A percentile compares a stretch with the other conserved stretches of the same genome.
Conservation (phyloP, 441 rosid species). For the Mallotus japonicus region DNA sequence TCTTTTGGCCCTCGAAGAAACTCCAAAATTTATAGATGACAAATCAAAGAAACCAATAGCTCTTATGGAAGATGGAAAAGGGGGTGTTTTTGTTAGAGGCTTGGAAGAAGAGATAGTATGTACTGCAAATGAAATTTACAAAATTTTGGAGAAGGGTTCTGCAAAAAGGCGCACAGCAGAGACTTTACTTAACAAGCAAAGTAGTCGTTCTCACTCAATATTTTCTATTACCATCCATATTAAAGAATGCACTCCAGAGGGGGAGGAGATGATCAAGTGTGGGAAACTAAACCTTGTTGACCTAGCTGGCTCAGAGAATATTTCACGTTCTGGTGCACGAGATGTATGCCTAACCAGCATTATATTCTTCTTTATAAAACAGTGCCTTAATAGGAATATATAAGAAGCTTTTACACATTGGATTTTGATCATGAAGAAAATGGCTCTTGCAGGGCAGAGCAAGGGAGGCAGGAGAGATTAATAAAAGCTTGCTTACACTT, state of each 20-base stretch:
- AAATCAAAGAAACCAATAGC: constrained; percentile 96
- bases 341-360: constrained; percentile 51
- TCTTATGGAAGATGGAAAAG: constrained; percentile 99
- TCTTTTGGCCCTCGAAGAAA: constrained; percentile 92
- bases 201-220: constrained; percentile 98
- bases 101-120: constrained; percentile 96
- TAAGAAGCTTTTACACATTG: background rate
- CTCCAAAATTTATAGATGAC: constrained; percentile 74
- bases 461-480: constrained; percentile 99
- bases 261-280: constrained; percentile 95
- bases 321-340: constrained; percentile 96
- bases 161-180: constrained; percentile 98
- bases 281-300: constrained; percentile 99
- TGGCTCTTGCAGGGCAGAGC: constrained; percentile 81
- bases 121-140: constrained; percentile 96
- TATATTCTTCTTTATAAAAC: constrained; percentile 15
- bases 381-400: background rate
- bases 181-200: constrained; percentile 98
- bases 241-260: constrained; percentile 95
- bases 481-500: constrained; percentile 97
- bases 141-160: constrained; percentile 96
- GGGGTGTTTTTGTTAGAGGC: constrained; percentile 96
- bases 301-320: constrained; percentile 99
- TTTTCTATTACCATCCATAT: constrained; percentile 97
- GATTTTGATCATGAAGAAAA: constrained; percentile 25